These are phyloP conservation scores for Fusarium denticulatum DNA, from an alignment of 2,329 filamentous ascomycete species.

Conservation along the genomic window DNA sequence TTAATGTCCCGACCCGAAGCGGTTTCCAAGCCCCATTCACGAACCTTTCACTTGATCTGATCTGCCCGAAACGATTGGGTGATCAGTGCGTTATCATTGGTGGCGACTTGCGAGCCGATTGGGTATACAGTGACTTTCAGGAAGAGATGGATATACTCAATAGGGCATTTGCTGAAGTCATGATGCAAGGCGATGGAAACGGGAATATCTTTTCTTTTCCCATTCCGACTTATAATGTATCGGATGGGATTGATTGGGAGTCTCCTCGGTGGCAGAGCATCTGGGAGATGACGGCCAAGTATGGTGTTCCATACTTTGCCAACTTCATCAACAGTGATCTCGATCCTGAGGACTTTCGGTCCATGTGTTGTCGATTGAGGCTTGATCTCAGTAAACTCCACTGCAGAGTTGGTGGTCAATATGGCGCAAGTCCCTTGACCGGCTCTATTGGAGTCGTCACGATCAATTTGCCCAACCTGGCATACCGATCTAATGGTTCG, in stretches of 20 bases:
- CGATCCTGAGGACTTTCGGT: conserved; percentile 39
- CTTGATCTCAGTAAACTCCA: conserved; percentile 39
- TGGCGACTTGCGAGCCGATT: conserved; percentile 22
- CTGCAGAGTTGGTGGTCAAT: conserved; percentile 37
- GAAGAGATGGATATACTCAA: conserved; percentile 42
- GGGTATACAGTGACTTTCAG: conserved; percentile 38
- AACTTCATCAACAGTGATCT: conserved; percentile 42
- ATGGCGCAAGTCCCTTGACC: conserved; percentile 36
- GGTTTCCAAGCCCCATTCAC: conserved; percentile 41
- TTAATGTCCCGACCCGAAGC: conserved; percentile 41
- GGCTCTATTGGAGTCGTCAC: conserved; percentile 39
- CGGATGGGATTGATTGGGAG: conserved; percentile 39
- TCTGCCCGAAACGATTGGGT: conserved; percentile 29
- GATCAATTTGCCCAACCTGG: conserved; percentile 36
- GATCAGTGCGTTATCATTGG: conserved; percentile 35
- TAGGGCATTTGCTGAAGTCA: conserved; percentile 40
- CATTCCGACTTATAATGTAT: conserved; percentile 38
- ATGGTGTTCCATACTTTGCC: conserved; percentile 40
- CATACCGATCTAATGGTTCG: conserved; percentile 19
- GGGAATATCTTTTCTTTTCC: conserved; percentile 41
- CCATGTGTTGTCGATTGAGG: conserved; percentile 39
- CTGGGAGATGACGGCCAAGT: conserved; percentile 42
- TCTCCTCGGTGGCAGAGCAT: conserved; percentile 37
- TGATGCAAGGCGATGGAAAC: conserved; percentile 41
- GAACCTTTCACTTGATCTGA: conserved; percentile 35